A percentile compares a stretch with the other conserved stretches of the same genome.
Conservation (phyloP, 495 filamentous ascomycete species). For the Aspergillus saccharolyticus region DNA sequence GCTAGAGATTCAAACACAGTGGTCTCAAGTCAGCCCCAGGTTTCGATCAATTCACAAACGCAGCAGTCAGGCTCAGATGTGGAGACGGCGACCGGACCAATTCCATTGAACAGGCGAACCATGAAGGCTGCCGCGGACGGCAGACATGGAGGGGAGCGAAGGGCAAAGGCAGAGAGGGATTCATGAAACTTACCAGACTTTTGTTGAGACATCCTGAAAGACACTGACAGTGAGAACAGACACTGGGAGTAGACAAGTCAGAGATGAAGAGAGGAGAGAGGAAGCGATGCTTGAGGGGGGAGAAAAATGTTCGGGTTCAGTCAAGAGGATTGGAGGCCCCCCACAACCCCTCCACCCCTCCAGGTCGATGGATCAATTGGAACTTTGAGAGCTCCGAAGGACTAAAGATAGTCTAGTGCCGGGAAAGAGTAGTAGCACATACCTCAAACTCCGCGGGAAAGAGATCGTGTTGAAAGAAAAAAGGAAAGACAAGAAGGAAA, state of each 20-base stretch:
- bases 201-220: slow-evolving; percentile 38
- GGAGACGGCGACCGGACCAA: slow-evolving; percentile 15
- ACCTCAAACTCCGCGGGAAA: background rate
- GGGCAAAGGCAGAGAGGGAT: background rate
- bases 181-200: slow-evolving; percentile 39
- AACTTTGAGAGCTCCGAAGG: background rate
- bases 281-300: slow-evolving; percentile 7
- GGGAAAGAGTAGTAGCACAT: background rate
- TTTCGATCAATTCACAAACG: slow-evolving; percentile 1
- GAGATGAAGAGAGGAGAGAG: slow-evolving; percentile 11
- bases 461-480: background rate
- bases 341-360: slow-evolving; percentile 18
- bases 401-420: background rate
- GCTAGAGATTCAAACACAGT: slow-evolving; percentile 51
- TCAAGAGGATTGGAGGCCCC: slow-evolving; percentile 12
- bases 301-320: slow-evolving; percentile 9
- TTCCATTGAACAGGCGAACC: slow-evolving; percentile 12
- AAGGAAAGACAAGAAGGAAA: background rate
- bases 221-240: slow-evolving; percentile 18
- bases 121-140: slow-evolving; percentile 15
- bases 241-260: slow-evolving; percentile 16
- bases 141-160: background rate
- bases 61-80: slow-evolving; percentile 13
- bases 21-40: slow-evolving; percentile 9
- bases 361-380: slow-evolving; percentile 6